Evolutionary conservation across 208 protist species (phyloP).

Genomic region (Crithidia mellificae): DNA sequence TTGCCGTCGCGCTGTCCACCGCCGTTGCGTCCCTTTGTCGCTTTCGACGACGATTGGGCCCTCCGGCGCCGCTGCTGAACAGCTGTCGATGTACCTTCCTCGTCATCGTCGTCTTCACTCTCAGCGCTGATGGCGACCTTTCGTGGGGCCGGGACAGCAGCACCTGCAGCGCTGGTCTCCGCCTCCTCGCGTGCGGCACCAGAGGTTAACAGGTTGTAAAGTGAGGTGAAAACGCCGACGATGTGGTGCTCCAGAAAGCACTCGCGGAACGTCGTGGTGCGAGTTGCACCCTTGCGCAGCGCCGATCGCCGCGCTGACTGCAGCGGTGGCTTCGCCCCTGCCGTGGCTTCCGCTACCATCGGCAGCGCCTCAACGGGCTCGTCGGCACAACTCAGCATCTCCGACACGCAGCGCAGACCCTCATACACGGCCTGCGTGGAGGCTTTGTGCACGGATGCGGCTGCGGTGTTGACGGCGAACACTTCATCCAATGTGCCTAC

Average conservation of each 20-base stretch:
- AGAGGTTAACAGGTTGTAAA: constrained; percentile 73
- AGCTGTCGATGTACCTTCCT: not conserved
- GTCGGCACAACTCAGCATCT: constrained; percentile 58
- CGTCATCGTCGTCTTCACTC: not conserved
- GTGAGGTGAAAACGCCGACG: constrained; percentile 52
- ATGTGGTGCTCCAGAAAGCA: constrained; percentile 68
- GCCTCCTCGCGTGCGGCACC: constrained; percentile 34
- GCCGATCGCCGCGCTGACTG: not conserved
- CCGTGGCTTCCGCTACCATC: constrained; percentile 3
- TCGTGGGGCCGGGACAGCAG: not conserved
- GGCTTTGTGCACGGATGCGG: constrained; percentile 38
- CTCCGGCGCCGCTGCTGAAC: not conserved
- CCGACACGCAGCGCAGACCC: constrained; percentile 73
- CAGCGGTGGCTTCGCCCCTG: not conserved
- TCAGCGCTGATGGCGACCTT: not conserved
- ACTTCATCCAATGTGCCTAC: constrained; percentile 65
- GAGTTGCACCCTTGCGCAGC: not conserved
- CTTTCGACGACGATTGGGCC: not conserved
- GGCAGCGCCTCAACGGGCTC: constrained; percentile 41
- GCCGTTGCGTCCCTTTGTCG: constrained; percentile 2
- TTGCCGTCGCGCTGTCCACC: constrained; percentile 5
- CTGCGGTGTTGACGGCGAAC: constrained; percentile 49
- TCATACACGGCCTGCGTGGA: constrained; percentile 48
- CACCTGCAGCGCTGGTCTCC: not conserved
- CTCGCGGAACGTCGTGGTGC: constrained; percentile 48